Percentiles rank a stretch among this genome's conserved stretches.
These are phyloP conservation scores for Ceratocystis cacaofunesta DNA, from an alignment of 2,329 filamentous ascomycete genomes.

Conservation along the genomic window DNA sequence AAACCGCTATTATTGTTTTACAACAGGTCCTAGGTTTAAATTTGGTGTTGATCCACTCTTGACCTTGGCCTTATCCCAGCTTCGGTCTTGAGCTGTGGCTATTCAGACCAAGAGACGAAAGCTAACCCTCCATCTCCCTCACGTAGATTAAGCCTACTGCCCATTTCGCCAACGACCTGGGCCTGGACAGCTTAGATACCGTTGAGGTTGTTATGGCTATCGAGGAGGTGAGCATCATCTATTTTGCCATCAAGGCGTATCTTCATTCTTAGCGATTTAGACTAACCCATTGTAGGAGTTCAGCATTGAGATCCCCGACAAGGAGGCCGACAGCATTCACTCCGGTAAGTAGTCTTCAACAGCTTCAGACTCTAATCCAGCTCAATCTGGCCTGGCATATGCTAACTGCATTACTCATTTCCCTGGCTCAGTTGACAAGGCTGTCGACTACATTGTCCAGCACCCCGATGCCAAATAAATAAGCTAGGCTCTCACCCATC, in stretches of 20 bases:
- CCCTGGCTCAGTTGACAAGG: slow-evolving; percentile 60
- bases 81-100: background rate
- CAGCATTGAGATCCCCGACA: slow-evolving; percentile 94
- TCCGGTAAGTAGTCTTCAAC: slow-evolving; percentile 50
- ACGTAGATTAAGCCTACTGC: slow-evolving; percentile 62
- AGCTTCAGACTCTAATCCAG: background rate
- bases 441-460: slow-evolving; percentile 81
- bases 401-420: background rate
- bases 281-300: slow-evolving; percentile 33
- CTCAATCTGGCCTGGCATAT: background rate
- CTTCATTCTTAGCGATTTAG: background rate
- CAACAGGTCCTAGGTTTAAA: background rate
- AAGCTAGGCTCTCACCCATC: background rate
- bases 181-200: slow-evolving; percentile 91
- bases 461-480: slow-evolving; percentile 74
- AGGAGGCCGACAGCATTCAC: slow-evolving; percentile 88
- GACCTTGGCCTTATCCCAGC: background rate
- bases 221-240: slow-evolving; percentile 57
- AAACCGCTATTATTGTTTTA: background rate
- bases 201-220: slow-evolving; percentile 99
- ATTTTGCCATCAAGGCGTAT: background rate
- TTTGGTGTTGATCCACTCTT: background rate
- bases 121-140: background rate
- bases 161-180: slow-evolving; percentile 95
- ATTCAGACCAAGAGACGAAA: background rate